phyloP scores from a whole-genome alignment of 345 rosid species.

The Capsella bursapastoris region DNA sequence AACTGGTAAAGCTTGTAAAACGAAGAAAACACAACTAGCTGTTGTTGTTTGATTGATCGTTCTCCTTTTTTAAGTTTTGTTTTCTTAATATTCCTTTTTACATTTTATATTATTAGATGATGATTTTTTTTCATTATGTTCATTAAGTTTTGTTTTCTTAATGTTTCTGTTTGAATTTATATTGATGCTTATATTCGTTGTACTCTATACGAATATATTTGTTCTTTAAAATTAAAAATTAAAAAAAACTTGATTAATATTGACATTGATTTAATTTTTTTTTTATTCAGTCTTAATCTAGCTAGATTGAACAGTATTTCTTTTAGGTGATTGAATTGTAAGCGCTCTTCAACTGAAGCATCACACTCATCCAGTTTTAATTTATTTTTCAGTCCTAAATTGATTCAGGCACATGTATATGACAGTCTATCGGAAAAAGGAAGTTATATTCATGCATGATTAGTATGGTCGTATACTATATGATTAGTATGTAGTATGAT shows the following conservation, averaged over 20 bases:
- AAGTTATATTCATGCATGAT: neutral
- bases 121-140: no score
- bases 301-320: neutral
- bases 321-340: neutral
- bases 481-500: no score
- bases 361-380: neutral
- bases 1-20: slow-evolving; percentile 16
- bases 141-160: neutral
- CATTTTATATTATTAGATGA: no score
- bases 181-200: no score
- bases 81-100: neutral
- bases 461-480: no score
- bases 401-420: neutral
- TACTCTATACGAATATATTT: no score
- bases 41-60: slow-evolving; percentile 37
- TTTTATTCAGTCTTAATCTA: no score
- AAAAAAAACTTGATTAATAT: neutral
- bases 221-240: no score
- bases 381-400: neutral
- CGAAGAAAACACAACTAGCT: slow-evolving; percentile 24
- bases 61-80: neutral
- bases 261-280: neutral
- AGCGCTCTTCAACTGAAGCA: neutral
- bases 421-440: neutral
- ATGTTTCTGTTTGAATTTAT: no score